Conservation (phyloP, 106 monocot species). For the Dioscorea zingiberensis region DNA sequence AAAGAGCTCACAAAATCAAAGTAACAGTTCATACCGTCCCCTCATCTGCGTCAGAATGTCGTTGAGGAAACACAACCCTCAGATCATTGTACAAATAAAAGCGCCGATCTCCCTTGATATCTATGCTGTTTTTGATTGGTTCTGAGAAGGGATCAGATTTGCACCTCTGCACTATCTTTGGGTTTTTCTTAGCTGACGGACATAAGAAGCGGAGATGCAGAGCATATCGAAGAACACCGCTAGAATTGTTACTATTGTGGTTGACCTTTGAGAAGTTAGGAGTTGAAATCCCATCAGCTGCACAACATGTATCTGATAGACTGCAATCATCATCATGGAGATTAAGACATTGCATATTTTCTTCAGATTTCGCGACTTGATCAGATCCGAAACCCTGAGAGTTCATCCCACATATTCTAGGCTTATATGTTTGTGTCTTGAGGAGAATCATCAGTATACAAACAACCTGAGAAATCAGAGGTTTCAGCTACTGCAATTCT, state of each 20-base stretch:
- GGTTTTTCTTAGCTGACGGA: conserved; percentile 38
- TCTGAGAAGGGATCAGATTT: conserved; percentile 71
- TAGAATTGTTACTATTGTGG: conserved; percentile 19
- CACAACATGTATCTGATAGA: conserved; percentile 8
- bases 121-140: conserved; percentile 19
- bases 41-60: conserved; percentile 94
- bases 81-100: conserved; percentile 95
- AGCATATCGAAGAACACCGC: conserved; percentile 78
- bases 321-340: not conserved
- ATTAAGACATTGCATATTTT: too few species aligned
- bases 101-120: conserved; percentile 43
- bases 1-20: not conserved
- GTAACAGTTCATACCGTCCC: conserved; percentile 58
- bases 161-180: conserved; percentile 56
- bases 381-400: too few species aligned
- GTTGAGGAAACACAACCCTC: conserved; percentile 88
- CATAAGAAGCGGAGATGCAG: conserved; percentile 88
- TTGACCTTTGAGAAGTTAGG: conserved; percentile 32
- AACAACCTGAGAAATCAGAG: too few species aligned
- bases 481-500: too few species aligned
- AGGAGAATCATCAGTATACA: too few species aligned
- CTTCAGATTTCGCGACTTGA: too few species aligned
- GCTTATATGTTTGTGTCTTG: too few species aligned
- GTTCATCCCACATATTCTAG: too few species aligned
- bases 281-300: conserved; percentile 13